A percentile compares a stretch with the other conserved stretches of the same genome.
phyloP scores from a whole-genome alignment of 2,329 filamentous ascomycete genomes.

The Colletotrichum higginsianum region DNA sequence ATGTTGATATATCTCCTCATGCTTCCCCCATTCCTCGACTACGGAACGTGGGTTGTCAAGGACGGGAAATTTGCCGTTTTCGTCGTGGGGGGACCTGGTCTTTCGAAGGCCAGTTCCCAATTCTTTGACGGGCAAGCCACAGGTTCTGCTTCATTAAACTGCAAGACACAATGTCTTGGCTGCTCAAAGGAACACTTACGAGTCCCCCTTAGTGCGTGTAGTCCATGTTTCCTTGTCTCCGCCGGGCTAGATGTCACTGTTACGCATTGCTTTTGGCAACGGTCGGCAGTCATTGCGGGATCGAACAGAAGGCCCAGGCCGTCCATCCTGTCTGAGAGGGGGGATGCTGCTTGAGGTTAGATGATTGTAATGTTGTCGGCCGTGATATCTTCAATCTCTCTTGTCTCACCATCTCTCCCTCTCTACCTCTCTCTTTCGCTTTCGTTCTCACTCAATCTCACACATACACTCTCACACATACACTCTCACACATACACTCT shows the following conservation, averaged over 20 bases:
- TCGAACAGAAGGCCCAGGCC: neutral
- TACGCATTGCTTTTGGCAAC: conserved; percentile 1
- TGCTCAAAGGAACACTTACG: neutral
- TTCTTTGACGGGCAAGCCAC: conserved; percentile 25
- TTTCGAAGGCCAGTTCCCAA: neutral
- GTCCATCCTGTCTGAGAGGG: neutral
- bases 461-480: too few species aligned
- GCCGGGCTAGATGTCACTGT: neutral
- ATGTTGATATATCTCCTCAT: conserved; percentile 7
- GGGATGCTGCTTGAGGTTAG: neutral
- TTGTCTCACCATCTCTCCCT: too few species aligned
- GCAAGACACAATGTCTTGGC: conserved; percentile 8
- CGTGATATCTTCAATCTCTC: neutral
- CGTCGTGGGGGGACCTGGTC: neutral
- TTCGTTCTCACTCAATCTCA: too few species aligned
- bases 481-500: too few species aligned
- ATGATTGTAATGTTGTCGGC: neutral
- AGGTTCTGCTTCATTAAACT: neutral
- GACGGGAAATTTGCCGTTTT: neutral
- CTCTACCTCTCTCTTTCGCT: neutral
- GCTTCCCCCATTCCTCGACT: neutral
- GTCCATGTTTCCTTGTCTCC: neutral
- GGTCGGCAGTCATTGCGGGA: neutral
- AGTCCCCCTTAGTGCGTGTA: neutral
- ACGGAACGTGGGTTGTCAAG: neutral